Evolutionary conservation across 768 basidiomycete species (phyloP), one percentile per base, ranked within the genome.

Genomic region (Hericium alpestre): DNA sequence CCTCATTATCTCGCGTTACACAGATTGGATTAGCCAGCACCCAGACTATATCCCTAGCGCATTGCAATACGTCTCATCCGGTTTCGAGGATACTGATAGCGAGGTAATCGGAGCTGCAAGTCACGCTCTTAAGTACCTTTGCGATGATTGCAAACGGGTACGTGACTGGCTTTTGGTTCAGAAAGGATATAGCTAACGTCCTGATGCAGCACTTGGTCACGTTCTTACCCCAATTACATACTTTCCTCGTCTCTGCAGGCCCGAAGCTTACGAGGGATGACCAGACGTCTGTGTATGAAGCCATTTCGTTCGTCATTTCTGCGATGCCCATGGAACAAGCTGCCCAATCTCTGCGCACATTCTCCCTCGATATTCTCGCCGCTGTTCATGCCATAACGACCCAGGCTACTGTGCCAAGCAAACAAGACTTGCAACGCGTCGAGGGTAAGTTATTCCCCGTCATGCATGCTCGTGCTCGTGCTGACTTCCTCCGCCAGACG

Each of bases 31-130:
- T 65, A 88, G 87, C 66, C 75, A 76, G 61, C 94, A 98, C 68
- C 89, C 95, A 1, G 75, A 83, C 38, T 93, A 96, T 66, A 87
- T 99, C 62, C 76, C 79, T 37, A 81, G 81, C 69, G 90, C 93
- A 67, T 74, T 99, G 20, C 86, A 88, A 65, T 98, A 95, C 68
- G 87, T 98, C 53, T 93, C 93, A 9, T 76, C 84, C 22, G 95
- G 96, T 1, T 98, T 98, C 65, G 86, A 93, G 60, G 84, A 86
- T 66, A 59, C 76, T 2, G 89, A 92, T 67, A 55, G 69, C 1
- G 91, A 96, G 65, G 93, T 98, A 37, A 83, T 83, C 60, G 92
- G 93, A 18, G 96, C 96, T 18, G 91, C 96, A 3, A 91, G 94
- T 2, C 93, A 96, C 68, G 93, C 96, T 9, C 78, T 99, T 73